Conservation (phyloP, 2,329 filamentous ascomycete species). For the Stagonosporopsis cucurbitacearum region DNA sequence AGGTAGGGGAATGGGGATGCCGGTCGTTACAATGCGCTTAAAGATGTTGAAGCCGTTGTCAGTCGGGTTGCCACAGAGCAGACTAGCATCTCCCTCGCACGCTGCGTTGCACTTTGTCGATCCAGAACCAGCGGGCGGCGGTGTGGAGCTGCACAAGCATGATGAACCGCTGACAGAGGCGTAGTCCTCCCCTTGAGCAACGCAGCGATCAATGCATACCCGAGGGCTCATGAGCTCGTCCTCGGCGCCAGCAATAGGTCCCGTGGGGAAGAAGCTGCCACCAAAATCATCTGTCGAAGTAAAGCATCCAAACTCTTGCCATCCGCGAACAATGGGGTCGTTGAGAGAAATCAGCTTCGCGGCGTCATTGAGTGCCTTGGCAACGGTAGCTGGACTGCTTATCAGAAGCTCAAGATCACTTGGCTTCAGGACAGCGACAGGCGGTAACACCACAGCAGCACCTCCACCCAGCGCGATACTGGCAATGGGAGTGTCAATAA, state of each 20-base stretch:
- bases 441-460: background rate
- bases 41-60: background rate
- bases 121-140: background rate
- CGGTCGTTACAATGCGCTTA: background rate
- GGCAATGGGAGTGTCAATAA: background rate
- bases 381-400: background rate
- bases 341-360: conserved; percentile 2
- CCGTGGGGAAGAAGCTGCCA: background rate
- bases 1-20: background rate
- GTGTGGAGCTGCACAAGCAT: background rate
- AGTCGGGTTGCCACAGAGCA: conserved; percentile 4
- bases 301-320: conserved; percentile 6
- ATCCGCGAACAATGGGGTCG: background rate
- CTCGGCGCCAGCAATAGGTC: background rate
- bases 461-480: background rate
- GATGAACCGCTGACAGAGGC: background rate
- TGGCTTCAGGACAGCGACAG: background rate
- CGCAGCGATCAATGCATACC: conserved; percentile 1
- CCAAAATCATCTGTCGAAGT: background rate
- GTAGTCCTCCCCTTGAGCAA: background rate
- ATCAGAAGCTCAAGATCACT: background rate
- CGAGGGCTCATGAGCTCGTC: background rate
- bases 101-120: conserved; percentile 1
- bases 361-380: conserved; percentile 1
- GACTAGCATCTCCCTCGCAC: background rate